Percentiles rank a stretch among this genome's conserved stretches.
These are phyloP conservation scores for Cairneyella variabilis DNA, from an alignment of 495 filamentous ascomycete species.

Conservation along the genomic window DNA sequence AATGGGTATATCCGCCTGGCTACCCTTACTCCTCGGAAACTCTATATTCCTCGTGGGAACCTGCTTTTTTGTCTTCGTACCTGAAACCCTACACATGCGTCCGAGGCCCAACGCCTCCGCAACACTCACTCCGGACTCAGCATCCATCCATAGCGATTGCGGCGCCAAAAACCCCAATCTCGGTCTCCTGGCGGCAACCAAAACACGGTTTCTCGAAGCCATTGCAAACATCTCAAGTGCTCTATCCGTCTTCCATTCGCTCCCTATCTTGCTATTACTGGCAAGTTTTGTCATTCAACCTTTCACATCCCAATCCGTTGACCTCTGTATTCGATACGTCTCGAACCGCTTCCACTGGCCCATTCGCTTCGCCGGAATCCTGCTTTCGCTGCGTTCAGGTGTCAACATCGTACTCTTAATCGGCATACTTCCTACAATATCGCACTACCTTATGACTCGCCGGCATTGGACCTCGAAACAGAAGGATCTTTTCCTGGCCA, in stretches of 20 bases:
- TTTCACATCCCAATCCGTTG: slow-evolving; percentile 1
- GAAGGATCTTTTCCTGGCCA: slow-evolving; percentile 53
- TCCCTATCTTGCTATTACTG: slow-evolving; percentile 10
- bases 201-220: too few species aligned
- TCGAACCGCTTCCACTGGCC: slow-evolving; percentile 50
- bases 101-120: not conserved
- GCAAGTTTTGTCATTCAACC: slow-evolving; percentile 5
- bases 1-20: slow-evolving; percentile 55
- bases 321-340: slow-evolving; percentile 45
- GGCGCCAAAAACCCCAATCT: not conserved
- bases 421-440: slow-evolving; percentile 39
- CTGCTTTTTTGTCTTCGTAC: slow-evolving; percentile 33
- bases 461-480: slow-evolving; percentile 26
- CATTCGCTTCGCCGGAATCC: slow-evolving; percentile 45
- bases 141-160: not conserved
- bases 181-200: not conserved
- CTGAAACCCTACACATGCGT: slow-evolving; percentile 40
- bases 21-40: slow-evolving; percentile 43
- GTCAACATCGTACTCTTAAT: slow-evolving; percentile 47
- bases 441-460: slow-evolving; percentile 25
- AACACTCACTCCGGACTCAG: not conserved
- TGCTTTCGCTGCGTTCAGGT: slow-evolving; percentile 47
- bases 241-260: slow-evolving; percentile 5
- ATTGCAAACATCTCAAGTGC: too few species aligned
- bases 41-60: slow-evolving; percentile 28